A percentile compares a stretch with the other conserved stretches of the same genome.
phyloP scores from a whole-genome alignment of 2,329 filamentous ascomycete species.

The Chalaropsis thielavioides region DNA sequence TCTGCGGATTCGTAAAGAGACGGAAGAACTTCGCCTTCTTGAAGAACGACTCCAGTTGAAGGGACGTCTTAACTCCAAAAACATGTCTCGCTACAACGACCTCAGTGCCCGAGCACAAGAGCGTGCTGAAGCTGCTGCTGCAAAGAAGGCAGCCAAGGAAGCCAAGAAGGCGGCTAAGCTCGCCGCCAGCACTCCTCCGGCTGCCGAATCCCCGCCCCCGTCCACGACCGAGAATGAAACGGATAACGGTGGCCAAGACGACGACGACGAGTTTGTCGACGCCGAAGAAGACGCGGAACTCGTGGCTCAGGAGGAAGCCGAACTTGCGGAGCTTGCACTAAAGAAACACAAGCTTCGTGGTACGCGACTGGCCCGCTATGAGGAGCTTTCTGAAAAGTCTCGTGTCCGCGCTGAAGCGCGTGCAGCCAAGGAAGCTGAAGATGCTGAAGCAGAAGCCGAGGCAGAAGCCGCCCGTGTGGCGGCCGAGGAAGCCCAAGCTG shows the following conservation, averaged over 20 bases:
- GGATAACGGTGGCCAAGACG: background rate
- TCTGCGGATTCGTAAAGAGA: constrained; percentile 8
- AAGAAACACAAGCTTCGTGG: constrained; percentile 17
- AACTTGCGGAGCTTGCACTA: constrained; percentile 27
- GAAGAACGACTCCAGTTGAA: constrained; percentile 10
- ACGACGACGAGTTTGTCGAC: constrained; percentile 10
- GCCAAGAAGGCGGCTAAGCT: constrained; percentile 24
- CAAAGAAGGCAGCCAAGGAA: constrained; percentile 27
- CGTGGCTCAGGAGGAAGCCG: constrained; percentile 24
- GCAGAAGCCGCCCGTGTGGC: constrained; percentile 24
- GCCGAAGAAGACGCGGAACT: constrained; percentile 14
- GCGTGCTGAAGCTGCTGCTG: constrained; percentile 17
- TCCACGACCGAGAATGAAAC: background rate
- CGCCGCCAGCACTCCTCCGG: constrained; percentile 21
- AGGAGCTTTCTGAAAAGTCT: constrained; percentile 9
- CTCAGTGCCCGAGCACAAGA: constrained; percentile 7
- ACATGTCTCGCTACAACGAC: constrained; percentile 11
- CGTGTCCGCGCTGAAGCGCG: constrained; percentile 18
- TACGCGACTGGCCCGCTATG: background rate
- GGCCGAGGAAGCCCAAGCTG: constrained; percentile 23
- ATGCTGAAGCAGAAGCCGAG: constrained; percentile 19
- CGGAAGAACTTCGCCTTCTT: constrained; percentile 4
- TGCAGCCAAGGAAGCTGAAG: constrained; percentile 21
- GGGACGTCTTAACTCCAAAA: constrained; percentile 8
- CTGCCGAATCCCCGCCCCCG: background rate